phyloP scores from a whole-genome alignment of 2,329 filamentous ascomycete species.

The Colletotrichum siamense region DNA sequence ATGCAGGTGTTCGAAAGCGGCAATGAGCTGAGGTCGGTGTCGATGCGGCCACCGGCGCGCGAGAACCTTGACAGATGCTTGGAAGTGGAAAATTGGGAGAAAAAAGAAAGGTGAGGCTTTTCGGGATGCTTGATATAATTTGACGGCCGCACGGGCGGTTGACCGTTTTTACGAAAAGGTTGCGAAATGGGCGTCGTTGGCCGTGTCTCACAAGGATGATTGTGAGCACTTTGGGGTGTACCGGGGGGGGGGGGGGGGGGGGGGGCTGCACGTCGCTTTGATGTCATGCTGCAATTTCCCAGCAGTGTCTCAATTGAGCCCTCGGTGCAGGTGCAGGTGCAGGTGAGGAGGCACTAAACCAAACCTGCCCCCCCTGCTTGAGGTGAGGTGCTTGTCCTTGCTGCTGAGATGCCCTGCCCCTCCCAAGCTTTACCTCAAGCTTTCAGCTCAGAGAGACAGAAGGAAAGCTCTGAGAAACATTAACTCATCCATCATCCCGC shows the following conservation, averaged over 20 bases:
- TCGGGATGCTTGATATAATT: background rate
- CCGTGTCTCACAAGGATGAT: background rate
- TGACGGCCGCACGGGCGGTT: background rate
- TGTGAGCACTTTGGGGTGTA: background rate
- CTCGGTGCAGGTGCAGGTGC: background rate
- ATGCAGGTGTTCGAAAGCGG: background rate
- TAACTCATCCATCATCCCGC: background rate
- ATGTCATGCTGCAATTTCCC: conserved; percentile 17
- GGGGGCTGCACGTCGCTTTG: conserved; percentile 1
- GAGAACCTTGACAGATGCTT: background rate
- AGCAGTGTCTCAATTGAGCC: conserved; percentile 15
- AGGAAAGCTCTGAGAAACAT: background rate
- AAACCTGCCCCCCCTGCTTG: background rate
- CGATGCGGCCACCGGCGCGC: background rate
- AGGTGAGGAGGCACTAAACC: background rate
- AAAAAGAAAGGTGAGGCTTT: conserved; percentile 14
- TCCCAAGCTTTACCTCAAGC: background rate
- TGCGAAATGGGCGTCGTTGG: background rate
- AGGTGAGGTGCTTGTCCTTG: background rate
- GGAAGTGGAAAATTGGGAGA: background rate
- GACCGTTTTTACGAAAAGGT: background rate
- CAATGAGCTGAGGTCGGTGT: background rate
- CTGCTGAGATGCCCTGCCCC: background rate
- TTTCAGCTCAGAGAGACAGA: background rate
- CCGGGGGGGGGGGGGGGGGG: background rate